Evolutionary conservation across 202 grass and related monocot species (phyloP).

Genomic region (Schoenoplectus triqueter): DNA sequence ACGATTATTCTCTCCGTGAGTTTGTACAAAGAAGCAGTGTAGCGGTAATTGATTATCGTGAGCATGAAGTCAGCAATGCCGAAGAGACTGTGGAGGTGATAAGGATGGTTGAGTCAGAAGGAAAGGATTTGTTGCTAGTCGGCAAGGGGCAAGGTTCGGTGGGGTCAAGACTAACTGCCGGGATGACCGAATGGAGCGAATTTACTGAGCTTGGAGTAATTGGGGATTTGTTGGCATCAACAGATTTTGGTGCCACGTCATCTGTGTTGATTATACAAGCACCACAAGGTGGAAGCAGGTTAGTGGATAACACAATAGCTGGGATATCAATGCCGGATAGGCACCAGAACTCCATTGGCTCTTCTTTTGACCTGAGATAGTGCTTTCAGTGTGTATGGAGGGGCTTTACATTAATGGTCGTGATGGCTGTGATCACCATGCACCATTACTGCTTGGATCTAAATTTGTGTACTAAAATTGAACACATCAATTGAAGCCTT

Average conservation of each 20-base stretch:
- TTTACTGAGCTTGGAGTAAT: slow-evolving; percentile 68
- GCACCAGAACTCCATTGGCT: neutral
- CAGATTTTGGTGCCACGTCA: slow-evolving; percentile 53
- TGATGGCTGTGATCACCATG: neutral
- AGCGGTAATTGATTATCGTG: slow-evolving; percentile 47
- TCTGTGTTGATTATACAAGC: slow-evolving; percentile 67
- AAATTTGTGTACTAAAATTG: neutral
- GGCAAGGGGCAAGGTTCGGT: slow-evolving; percentile 49
- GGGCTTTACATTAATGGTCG: neutral
- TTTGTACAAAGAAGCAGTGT: slow-evolving; percentile 43
- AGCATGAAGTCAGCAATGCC: slow-evolving; percentile 50
- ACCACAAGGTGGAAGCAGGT: slow-evolving; percentile 18
- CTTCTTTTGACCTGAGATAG: slow-evolving; percentile 10
- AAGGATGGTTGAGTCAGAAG: slow-evolving; percentile 41
- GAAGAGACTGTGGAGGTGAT: slow-evolving; percentile 63
- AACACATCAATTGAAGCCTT: slow-evolving; percentile 13
- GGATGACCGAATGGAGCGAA: slow-evolving; percentile 69
- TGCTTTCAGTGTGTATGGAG: neutral
- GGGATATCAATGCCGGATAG: slow-evolving; percentile 15
- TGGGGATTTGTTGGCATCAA: slow-evolving; percentile 66
- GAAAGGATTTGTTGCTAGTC: slow-evolving; percentile 64
- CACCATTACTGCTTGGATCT: slow-evolving; percentile 10
- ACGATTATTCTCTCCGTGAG: slow-evolving; percentile 53
- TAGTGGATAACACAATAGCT: neutral
- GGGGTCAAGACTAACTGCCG: slow-evolving; percentile 48